Evolutionary conservation across 345 rosid genomes (phyloP).

Genomic region (Geranium brycei): DNA sequence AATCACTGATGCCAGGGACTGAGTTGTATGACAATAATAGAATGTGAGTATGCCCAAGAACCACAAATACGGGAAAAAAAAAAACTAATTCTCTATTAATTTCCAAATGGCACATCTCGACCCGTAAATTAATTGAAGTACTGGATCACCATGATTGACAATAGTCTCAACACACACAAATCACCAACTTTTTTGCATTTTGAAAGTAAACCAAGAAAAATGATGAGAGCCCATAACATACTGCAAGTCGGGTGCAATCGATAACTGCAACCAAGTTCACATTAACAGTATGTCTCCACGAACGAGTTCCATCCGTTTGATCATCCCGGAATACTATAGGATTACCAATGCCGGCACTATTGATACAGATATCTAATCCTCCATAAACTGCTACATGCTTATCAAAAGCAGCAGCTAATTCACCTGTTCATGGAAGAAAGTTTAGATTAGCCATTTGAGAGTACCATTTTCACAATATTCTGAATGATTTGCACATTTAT

Average conservation of each 20-base stretch:
- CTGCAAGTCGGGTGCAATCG: constrained; percentile 77
- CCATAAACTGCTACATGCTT: constrained; percentile 73
- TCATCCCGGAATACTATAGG: constrained; percentile 36
- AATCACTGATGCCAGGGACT: too few relatives aligned
- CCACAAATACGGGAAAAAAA: too few relatives aligned
- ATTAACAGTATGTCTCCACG: constrained; percentile 64
- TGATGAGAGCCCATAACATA: constrained; percentile 33
- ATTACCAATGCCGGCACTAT: constrained; percentile 53
- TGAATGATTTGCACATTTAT: constrained; percentile 18
- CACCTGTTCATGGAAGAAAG: constrained; percentile 31
- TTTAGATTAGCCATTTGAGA: constrained; percentile 24
- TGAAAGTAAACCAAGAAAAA: constrained; percentile 4
- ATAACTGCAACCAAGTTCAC: constrained; percentile 59
- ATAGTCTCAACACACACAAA: background rate
- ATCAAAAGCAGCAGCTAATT: constrained; percentile 53
- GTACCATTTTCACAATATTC: constrained; percentile 43
- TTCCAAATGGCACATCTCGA: too few relatives aligned
- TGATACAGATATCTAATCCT: constrained; percentile 77
- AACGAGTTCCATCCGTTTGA: constrained; percentile 49
- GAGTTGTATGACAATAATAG: too few relatives aligned
- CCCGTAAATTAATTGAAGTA: background rate
- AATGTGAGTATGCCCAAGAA: too few relatives aligned
- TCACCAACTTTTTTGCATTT: constrained; percentile 1
- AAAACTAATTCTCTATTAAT: too few relatives aligned
- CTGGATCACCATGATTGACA: background rate